A percentile compares a stretch with the other conserved stretches of the same genome.
Conservation (phyloP, 106 monocot species). For the Agapanthus africanus region DNA sequence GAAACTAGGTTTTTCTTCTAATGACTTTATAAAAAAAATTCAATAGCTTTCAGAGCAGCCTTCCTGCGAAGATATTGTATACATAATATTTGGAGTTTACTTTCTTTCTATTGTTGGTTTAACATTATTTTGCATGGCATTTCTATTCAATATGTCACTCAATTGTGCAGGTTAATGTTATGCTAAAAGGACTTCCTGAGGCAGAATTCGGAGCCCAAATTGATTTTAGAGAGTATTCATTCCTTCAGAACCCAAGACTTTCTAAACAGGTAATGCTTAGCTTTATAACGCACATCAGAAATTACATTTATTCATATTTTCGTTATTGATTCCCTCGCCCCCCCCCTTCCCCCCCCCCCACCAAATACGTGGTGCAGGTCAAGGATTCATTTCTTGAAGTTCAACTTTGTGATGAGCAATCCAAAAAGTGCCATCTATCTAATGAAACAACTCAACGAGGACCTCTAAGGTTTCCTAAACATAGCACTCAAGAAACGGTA, state of each 20-base stretch:
- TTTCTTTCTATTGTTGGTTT: background rate
- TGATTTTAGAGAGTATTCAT: slow-evolving; percentile 84
- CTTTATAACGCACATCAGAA: background rate
- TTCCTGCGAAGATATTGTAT: background rate
- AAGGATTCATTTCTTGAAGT: slow-evolving; percentile 75
- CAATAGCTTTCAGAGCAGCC: background rate
- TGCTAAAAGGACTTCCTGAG: slow-evolving; percentile 53
- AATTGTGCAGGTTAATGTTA: slow-evolving; percentile 52
- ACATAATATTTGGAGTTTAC: background rate
- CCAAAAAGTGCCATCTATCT: slow-evolving; percentile 22
- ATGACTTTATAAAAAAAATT: background rate
- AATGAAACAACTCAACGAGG: slow-evolving; percentile 29
- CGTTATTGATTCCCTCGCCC: too few species aligned
- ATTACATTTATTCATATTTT: background rate
- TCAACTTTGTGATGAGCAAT: slow-evolving; percentile 46
- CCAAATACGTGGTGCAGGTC: slow-evolving; percentile 44
- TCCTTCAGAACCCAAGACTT: slow-evolving; percentile 70
- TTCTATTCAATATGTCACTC: background rate
- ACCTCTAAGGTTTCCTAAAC: slow-evolving; percentile 44
- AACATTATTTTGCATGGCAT: background rate
- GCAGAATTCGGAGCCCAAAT: slow-evolving; percentile 72
- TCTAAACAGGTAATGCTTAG: slow-evolving; percentile 36
- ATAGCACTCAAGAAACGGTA: slow-evolving; percentile 72
- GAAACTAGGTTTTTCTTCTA: background rate
- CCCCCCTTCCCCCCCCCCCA: too few species aligned